These are phyloP conservation scores for Euphorbia neoarborescens DNA, from an alignment of 441 rosid species.

Conservation along the genomic window DNA sequence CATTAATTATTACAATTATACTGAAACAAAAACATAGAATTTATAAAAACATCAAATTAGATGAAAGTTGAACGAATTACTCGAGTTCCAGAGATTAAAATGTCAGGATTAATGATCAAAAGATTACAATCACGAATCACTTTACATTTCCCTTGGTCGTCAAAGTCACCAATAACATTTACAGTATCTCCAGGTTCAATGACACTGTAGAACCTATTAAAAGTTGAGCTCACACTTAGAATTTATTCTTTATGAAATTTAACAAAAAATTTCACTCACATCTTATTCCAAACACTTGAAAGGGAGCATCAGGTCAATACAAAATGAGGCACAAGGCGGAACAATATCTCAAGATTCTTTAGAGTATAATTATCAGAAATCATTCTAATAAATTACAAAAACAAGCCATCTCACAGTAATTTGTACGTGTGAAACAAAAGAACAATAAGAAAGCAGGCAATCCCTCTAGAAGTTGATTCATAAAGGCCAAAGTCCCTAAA, in stretches of 20 bases:
- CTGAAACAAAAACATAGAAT: constrained; percentile 10
- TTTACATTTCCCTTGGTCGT: constrained; percentile 66
- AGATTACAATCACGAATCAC: constrained; percentile 59
- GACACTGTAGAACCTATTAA: constrained; percentile 67
- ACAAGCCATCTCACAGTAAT: not conserved
- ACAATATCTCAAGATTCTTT: not conserved
- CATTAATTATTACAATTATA: constrained; percentile 14
- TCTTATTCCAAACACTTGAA: not conserved
- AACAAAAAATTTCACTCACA: constrained; percentile 5
- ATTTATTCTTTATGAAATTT: constrained; percentile 10
- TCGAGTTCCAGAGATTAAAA: constrained; percentile 89
- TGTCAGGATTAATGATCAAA: constrained; percentile 78
- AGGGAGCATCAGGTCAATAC: not conserved
- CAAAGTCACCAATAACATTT: constrained; percentile 81
- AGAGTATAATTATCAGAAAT: not conserved
- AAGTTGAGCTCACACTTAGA: constrained; percentile 16
- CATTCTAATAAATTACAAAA: not conserved
- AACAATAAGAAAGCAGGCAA: too few relatives aligned
- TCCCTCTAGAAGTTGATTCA: too few relatives aligned
- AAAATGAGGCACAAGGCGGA: not conserved
- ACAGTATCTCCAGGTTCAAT: constrained; percentile 93
- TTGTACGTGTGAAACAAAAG: not conserved
- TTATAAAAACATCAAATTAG: not conserved
- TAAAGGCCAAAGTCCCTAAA: too few relatives aligned
- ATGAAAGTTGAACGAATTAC: constrained; percentile 28